A percentile compares a stretch with the other conserved stretches of the same genome.
These are phyloP conservation scores for Colletotrichum godetiae DNA, from an alignment of 2,329 filamentous ascomycete genomes.

Conservation along the genomic window DNA sequence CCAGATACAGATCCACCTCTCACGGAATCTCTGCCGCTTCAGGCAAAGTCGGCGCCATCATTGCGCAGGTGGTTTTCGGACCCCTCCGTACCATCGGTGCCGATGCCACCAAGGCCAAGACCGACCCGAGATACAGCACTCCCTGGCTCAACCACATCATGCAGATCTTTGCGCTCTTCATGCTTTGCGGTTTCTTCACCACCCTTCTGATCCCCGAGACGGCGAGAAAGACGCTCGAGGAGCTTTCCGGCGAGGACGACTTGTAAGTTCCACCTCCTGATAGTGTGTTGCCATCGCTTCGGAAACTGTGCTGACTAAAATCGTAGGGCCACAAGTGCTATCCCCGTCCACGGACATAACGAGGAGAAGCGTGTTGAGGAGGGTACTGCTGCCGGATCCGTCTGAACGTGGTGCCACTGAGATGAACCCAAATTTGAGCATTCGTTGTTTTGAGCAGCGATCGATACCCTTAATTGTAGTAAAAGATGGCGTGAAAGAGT, in stretches of 20 bases:
- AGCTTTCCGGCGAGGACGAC: conserved; percentile 56
- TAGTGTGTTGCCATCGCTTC: too few relatives aligned
- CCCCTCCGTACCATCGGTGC: conserved; percentile 51
- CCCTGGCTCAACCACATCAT: conserved; percentile 36
- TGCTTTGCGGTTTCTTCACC: conserved; percentile 55
- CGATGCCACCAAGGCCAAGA: conserved; percentile 55
- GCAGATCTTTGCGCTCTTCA: conserved; percentile 55
- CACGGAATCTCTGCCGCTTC: conserved; percentile 71
- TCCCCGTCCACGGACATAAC: conserved; percentile 22
- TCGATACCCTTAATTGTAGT: conserved; percentile 15
- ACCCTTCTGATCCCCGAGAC: conserved; percentile 58
- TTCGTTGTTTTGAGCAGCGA: conserved; percentile 1
- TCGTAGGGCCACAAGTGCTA: conserved; percentile 17
- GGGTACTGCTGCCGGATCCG: conserved; percentile 17
- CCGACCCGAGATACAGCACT: conserved; percentile 32
- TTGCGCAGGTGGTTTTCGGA: conserved; percentile 62
- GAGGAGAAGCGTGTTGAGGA: conserved; percentile 35
- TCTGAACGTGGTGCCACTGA: background rate
- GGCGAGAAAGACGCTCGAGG: conserved; percentile 58
- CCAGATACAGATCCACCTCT: conserved; percentile 70
- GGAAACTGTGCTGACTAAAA: background rate
- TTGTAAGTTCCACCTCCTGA: conserved; percentile 13
- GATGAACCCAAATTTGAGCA: background rate
- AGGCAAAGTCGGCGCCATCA: conserved; percentile 68
- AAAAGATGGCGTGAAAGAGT: background rate